Percentiles rank a stretch among this genome's conserved stretches.
phyloP scores from a whole-genome alignment of 192 early-diverging fungal genomes.

The Physocladia obscura region DNA sequence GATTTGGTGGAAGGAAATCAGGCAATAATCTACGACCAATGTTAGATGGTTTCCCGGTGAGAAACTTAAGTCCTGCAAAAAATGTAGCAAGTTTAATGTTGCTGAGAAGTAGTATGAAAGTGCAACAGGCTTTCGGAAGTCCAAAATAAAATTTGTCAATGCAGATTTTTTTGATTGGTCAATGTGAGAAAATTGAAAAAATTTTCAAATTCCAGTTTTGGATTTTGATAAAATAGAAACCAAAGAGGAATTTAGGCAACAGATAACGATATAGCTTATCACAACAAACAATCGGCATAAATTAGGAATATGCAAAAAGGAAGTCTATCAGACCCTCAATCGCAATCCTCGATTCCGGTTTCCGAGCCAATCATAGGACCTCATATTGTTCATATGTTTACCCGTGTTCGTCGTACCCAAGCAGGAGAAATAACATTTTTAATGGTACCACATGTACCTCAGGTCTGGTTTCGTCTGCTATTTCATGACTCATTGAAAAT shows the following conservation, averaged over 20 bases:
- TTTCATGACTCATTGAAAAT: neutral
- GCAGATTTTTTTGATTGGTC: no score
- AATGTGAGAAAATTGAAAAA: no score
- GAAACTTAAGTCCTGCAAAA: slow-evolving; percentile 30
- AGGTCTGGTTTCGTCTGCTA: neutral
- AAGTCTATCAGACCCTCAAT: no score
- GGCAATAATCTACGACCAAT: neutral
- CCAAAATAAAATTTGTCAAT: no score
- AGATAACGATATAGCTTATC: no score
- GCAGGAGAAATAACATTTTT: neutral
- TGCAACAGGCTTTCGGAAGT: slow-evolving; percentile 43
- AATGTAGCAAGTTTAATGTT: slow-evolving; percentile 38
- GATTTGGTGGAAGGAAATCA: neutral
- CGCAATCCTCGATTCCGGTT: no score
- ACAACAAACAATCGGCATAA: no score
- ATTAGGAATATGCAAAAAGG: no score
- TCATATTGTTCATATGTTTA: slow-evolving; percentile 7
- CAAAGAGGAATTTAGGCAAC: no score
- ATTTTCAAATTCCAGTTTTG: no score
- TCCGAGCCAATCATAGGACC: no score
- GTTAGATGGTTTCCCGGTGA: neutral
- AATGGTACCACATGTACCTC: slow-evolving; percentile 16
- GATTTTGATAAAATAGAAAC: no score
- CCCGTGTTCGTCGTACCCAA: neutral
- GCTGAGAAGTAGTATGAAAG: slow-evolving; percentile 44